Evolutionary conservation across 805 yeast genomes (phyloP), one percentile per base, ranked within the genome.

Genomic region (Hanseniaspora taiwanica): DNA sequence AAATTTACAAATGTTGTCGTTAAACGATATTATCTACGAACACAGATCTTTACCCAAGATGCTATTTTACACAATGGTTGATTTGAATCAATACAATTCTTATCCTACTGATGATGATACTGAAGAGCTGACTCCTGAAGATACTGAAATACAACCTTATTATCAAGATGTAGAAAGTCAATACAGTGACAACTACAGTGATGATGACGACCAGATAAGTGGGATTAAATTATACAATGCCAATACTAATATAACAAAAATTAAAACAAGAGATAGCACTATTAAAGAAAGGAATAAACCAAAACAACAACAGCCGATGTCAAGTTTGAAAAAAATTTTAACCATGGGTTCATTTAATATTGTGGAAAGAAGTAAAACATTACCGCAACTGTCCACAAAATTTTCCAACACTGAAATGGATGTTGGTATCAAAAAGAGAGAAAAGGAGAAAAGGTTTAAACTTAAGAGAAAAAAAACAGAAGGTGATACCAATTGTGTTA

Each of bases 21-120:
- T 64, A 6, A 56, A 55, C n/a, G 67, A 64, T 39, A 48, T 59
- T n/a, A 38, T 59, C 14, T 56, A 53, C 17, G 38, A 44, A 19
- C 53, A 53, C 23, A 52, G 48, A 21, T 46, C 44, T 35, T 49
- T 50, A 10, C 51, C 59, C 4, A 60, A 58, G 43, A 52, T 61
- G 20, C 36, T 63, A n/a, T 60, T 63, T 41, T 63, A 61, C 44
- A 52, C 51, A 12, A 35, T 47, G 21, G 44, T 42, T 17, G 39
- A 37, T 17, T 27, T 16, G 6, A 33, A 31, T 9, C n/a, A n/a
- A n/a, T n/a, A n/a, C n/a, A n/a, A n/a, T n/a, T n/a, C n/a, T n/a
- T n/a, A n/a, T n/a, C n/a, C n/a, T n/a, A n/a, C n/a, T n/a, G n/a
- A n/a, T n/a, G n/a, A n/a, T n/a, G n/a, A n/a, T n/a, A n/a, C n/a